Base-by-base conservation (phyloP, 202 grass and related monocot genomes). In the Digitaria exilis region DNA sequence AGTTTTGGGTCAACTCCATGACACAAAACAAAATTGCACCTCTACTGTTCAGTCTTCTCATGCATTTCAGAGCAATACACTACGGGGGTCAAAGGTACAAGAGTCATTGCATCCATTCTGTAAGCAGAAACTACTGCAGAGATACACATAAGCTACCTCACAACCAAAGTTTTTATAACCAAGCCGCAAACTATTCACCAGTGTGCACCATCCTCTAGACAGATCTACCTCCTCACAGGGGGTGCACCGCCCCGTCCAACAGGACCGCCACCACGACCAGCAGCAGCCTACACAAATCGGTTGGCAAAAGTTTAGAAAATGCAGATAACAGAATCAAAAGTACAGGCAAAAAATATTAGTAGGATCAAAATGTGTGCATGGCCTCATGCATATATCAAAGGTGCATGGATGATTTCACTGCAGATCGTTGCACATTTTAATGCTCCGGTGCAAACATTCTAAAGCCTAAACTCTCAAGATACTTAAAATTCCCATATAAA, bases 221-320 rank as follows among this genome's bases (percentile, higher is more conserved):
- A 69, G 46, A 75, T 50, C 87, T 89, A 89, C 57, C 87, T 65
- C 87, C 87, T 89, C 72, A 86, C 83, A 10, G 87, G 87, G 9
- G 83, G 83, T 41, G 78, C 87, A 21, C 83, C 76, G 3, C 87
- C 78, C 2, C 83, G 78, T 66, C 87, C 87, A 78, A 82, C 87
- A 4, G 87, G 87, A 59, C 83, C 87, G 4, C 87, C 87, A 0
- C 83, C 78, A 81, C 87, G 87, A 43, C 87, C 87, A 73, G 83
- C 65, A 78, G 83, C 83, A 43, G 87, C 71, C 87, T 89, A 51
- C 22, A 72, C 29, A 8, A 60, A 51, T 17, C 2, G 39, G 12
- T 29, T 29, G 5, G n/a, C 8, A 50, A 3, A 73, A 30, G 41
- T 31, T 87, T 60, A 69, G 16, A 35, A 50, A 13, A 0, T 28